Conservation (phyloP, 192 early-diverging fungal genomes). For the Coemansia sp. region DNA sequence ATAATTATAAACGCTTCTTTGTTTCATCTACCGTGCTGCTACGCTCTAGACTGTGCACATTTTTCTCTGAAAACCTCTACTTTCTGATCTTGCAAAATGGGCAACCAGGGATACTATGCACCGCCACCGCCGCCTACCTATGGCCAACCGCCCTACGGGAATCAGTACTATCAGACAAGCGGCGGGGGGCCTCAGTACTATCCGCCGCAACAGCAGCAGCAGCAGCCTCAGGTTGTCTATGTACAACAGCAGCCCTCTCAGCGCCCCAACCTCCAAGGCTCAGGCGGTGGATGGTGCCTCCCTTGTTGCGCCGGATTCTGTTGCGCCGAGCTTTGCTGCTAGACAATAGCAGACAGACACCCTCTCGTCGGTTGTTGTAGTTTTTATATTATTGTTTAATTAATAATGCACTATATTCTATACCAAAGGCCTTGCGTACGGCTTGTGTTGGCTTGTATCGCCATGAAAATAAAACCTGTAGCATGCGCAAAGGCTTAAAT, state of each 20-base stretch:
- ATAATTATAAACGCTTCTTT: too few relatives aligned
- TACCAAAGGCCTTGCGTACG: too few relatives aligned
- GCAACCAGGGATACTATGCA: too few relatives aligned
- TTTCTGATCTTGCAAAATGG: too few relatives aligned
- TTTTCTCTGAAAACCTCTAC: too few relatives aligned
- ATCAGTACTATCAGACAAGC: conserved; percentile 22
- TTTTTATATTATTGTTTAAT: not conserved
- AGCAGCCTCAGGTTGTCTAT: conserved; percentile 25
- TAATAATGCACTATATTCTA: too few relatives aligned
- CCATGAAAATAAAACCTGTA: too few relatives aligned
- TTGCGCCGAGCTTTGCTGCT: conserved; percentile 10
- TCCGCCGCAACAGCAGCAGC: conserved; percentile 19
- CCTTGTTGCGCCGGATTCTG: conserved; percentile 4
- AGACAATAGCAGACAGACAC: too few relatives aligned
- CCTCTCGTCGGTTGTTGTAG: not conserved
- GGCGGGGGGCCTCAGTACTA: conserved; percentile 5
- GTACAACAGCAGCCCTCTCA: conserved; percentile 9
- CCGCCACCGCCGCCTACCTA: conserved; percentile 8
- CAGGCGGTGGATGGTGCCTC: conserved; percentile 1
- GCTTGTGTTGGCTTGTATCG: too few relatives aligned
- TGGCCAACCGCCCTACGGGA: conserved; percentile 3
- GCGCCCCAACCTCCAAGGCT: not conserved
- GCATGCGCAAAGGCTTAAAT: too few relatives aligned
- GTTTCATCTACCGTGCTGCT: too few relatives aligned
- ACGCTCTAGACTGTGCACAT: too few relatives aligned